phyloP scores from a whole-genome alignment of 2,329 filamentous ascomycete species.

The Conoideocrella luteorostrata region DNA sequence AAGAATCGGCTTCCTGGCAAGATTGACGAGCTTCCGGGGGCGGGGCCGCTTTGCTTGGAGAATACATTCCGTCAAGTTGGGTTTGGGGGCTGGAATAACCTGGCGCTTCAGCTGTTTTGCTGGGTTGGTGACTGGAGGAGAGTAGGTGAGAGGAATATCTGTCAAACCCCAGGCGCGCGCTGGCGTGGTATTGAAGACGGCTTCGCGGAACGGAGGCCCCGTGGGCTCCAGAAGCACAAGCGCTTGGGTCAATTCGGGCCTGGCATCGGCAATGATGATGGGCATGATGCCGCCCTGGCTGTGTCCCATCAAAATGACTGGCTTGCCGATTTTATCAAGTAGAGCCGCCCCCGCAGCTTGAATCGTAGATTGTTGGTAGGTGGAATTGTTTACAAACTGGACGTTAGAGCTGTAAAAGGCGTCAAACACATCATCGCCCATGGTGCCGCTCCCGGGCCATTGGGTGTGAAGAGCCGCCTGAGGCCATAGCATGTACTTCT shows the following conservation, averaged over 20 bases:
- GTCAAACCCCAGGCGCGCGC: conserved; percentile 39
- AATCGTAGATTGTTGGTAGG: conserved; percentile 28
- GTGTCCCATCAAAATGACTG: conserved; percentile 35
- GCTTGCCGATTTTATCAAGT: conserved; percentile 35
- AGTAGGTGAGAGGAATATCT: conserved; percentile 41
- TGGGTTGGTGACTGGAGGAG: conserved; percentile 33
- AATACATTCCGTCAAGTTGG: conserved; percentile 20
- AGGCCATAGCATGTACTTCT: conserved; percentile 29
- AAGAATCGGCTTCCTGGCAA: conserved; percentile 13
- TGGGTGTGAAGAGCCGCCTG: conserved; percentile 34
- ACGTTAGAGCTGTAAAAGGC: conserved; percentile 34
- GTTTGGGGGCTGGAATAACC: conserved; percentile 16
- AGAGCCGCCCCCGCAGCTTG: conserved; percentile 34
- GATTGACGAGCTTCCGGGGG: conserved; percentile 12
- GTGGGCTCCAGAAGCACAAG: conserved; percentile 39
- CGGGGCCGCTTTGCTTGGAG: conserved; percentile 24
- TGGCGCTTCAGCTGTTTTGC: conserved; percentile 26
- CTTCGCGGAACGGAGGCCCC: conserved; percentile 41
- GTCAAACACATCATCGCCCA: conserved; percentile 35
- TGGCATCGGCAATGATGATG: conserved; percentile 34
- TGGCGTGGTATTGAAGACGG: conserved; percentile 26
- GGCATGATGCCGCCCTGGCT: conserved; percentile 38
- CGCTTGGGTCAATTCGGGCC: conserved; percentile 33
- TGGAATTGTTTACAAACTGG: conserved; percentile 26
- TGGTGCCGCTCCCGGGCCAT: conserved; percentile 33